A percentile compares a stretch with the other conserved stretches of the same genome.
These are phyloP conservation scores for Gossypium gossypioides DNA, from an alignment of 441 rosid genomes.

Conservation along the genomic window DNA sequence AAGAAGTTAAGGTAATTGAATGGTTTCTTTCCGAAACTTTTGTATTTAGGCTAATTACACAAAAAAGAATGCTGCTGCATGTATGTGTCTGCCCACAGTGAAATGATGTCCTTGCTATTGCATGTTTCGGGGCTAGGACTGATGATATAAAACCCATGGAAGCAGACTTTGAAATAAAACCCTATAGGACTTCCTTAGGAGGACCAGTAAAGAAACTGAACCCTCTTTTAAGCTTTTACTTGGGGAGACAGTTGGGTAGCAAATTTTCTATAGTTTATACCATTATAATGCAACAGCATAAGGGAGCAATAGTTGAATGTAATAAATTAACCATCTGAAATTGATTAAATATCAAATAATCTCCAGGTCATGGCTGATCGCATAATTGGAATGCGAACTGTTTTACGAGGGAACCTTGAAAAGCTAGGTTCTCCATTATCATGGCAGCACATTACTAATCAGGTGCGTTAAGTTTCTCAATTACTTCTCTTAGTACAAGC, in stretches of 20 bases:
- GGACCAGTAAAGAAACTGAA: neutral
- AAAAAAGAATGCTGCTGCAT: neutral
- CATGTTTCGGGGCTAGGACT: neutral
- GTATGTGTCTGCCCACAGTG: neutral
- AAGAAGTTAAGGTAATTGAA: constrained; percentile 70
- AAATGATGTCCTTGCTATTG: neutral
- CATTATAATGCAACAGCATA: neutral
- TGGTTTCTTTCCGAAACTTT: neutral
- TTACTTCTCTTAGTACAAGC: neutral
- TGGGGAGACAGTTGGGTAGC: neutral
- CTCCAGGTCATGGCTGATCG: constrained; percentile 84
- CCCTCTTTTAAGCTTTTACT: neutral
- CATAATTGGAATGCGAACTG: constrained; percentile 76
- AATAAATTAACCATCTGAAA: neutral
- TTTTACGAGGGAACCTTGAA: constrained; percentile 68
- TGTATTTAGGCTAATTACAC: neutral
- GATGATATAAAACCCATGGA: neutral
- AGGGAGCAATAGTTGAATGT: neutral
- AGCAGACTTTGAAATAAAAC: neutral
- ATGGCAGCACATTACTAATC: constrained; percentile 87
- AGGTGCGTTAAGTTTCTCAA: constrained; percentile 32
- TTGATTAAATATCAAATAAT: neutral
- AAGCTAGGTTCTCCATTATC: constrained; percentile 65
- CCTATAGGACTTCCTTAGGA: neutral
- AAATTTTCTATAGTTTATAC: neutral